Evolutionary conservation across 2,329 filamentous ascomycete species (phyloP), one percentile per base, ranked within the genome.

Genomic region (Rugonectria rugulosa): DNA sequence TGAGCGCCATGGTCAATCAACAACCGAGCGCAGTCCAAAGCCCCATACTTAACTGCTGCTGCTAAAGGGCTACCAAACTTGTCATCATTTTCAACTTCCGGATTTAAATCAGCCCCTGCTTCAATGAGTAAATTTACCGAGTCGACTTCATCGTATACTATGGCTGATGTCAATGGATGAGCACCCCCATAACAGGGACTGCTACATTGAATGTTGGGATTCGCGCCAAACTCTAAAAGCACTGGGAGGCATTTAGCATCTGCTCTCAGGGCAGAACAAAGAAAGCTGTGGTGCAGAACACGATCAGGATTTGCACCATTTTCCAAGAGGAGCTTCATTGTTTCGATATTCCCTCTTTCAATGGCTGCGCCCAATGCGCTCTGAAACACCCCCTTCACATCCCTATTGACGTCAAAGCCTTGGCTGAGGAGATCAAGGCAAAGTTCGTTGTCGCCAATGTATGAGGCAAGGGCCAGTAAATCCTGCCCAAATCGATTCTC

Each of bases 281-380:
- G 31, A 37, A 52, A 29, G 23, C 40, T 52, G 3, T 9, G 5
- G 15, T 15, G 23, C 12, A 24, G 12, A 15, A 23, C 15, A 8
- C 7, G 37, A 14, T 37, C 37, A 15, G 36, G 26, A 17, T 53
- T 19, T 17, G 51, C 51, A 14, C 43, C 51, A 8, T 14, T 42
- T 5, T 6, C 20, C 21, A 48, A 19, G n/a, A 53, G 23, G 2
- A 42, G 12, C 15, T n/a, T 38, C n/a, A 34, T 23, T 12, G 12
- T 23, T 40, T 45, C 32, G 32, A 17, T 7, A 15, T 36, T 2
- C 32, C 17, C 38, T 6, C 4, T 8, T 5, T 17, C 10, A 36
- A 36, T 31, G 20, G 49, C 32, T 38, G 19, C 27, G 8, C 49
- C 32, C 23, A 52, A 31, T 26, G 49, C 31, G 19, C 41, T 52